Evolutionary conservation across 805 yeast genomes (phyloP), one percentile per base, ranked within the genome.

Genomic region (Kuraishia ogatae): DNA sequence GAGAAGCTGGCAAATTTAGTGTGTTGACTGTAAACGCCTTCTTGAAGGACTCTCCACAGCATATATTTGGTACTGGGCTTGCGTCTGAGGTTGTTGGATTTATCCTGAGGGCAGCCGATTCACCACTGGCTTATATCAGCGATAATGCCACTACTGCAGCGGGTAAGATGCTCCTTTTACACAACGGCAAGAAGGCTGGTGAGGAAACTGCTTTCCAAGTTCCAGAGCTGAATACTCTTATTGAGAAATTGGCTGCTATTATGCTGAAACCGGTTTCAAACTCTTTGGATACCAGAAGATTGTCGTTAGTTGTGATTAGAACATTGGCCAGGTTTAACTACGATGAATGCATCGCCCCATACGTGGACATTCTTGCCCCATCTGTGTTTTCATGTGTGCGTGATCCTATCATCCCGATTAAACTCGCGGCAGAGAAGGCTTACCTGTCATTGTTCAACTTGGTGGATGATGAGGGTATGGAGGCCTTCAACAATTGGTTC

Each of bases 401-500:
- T 60, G 97, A 92, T 64, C 78, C 84, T n/a, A 76, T 89, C 51
- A 89, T 93, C 64, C 97, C 99, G 3, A 85, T 93, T 61, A 92
- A 91, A 64, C 76, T 93, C 58, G 97, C 97, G 1, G 97, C 97
- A 7, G 99, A 93, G 68, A 89, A 89, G 72, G 91, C 96, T 0
- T 91, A 80, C 67, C 67, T 92, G 60, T 82, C 89, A 1, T 66
- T 90, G 19, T 86, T 91, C 70, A 75, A 79, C 51, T 73, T 93
- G 61, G 85, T 88, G 35, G 89, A 85, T 26, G 96, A 87, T 59
- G 79, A 72, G 10, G 72, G 75, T 21, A 66, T 79, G 71, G 68
- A 58, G 0, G 66, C 70, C 24, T 90, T 89, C 72, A 79, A 78
- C 54, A 62, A 63, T 11, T 93, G 97, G 97, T 79, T 87, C 55